phyloP scores from a whole-genome alignment of 2,329 filamentous ascomycete genomes.

The Pyrenophora seminiperda region DNA sequence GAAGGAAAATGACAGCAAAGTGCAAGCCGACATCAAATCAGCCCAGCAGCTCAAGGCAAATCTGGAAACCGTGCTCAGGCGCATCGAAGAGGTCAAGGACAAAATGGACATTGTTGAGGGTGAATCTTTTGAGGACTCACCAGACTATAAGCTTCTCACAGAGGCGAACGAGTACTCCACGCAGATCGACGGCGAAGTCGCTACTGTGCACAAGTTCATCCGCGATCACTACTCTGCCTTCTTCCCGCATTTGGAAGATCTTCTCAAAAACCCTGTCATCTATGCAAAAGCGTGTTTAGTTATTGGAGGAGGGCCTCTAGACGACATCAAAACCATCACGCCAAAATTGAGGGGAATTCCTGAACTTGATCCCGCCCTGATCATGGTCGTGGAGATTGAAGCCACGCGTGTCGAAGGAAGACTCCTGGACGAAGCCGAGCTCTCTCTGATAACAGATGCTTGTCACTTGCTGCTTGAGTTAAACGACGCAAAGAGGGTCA shows the following conservation, averaged over 20 bases:
- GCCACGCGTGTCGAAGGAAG: constrained; percentile 86
- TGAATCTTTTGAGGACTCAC: constrained; percentile 85
- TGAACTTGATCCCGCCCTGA: constrained; percentile 78
- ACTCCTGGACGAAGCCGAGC: constrained; percentile 74
- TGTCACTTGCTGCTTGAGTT: constrained; percentile 89
- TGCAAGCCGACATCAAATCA: constrained; percentile 70
- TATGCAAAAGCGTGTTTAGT: constrained; percentile 96
- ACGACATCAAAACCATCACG: constrained; percentile 81
- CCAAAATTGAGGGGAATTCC: constrained; percentile 74
- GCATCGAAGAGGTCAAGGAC: constrained; percentile 52
- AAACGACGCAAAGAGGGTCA: constrained; percentile 80
- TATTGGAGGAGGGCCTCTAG: constrained; percentile 87
- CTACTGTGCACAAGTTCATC: constrained; percentile 93
- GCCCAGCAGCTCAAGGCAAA: constrained; percentile 82
- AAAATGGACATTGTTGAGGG: constrained; percentile 75
- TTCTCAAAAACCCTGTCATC: constrained; percentile 89
- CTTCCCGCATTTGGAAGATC: constrained; percentile 88
- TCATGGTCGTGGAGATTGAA: constrained; percentile 97
- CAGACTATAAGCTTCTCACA: constrained; percentile 85
- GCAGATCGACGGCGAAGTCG: constrained; percentile 90
- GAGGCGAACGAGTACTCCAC: constrained; percentile 89
- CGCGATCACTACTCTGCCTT: constrained; percentile 92
- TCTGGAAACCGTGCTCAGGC: constrained; percentile 79
- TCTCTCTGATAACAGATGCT: constrained; percentile 74
- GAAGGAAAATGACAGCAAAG: constrained; percentile 71